Base-by-base conservation (phyloP, 106 monocot genomes). In the Platanthera guangdongensis region DNA sequence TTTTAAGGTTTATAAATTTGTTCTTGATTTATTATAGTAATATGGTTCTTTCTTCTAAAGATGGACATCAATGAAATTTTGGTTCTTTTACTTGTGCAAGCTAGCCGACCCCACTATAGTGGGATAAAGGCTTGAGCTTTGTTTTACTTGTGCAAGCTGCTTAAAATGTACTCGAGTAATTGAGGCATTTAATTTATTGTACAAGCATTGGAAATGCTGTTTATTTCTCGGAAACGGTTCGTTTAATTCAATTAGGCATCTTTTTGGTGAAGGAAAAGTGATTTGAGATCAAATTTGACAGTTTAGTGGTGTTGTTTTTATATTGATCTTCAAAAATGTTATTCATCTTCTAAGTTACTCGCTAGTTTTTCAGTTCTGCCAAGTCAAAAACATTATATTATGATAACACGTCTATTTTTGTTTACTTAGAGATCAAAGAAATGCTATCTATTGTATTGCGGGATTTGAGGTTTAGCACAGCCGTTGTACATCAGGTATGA, bases 401-500 rank as follows among this genome's bases (percentile, higher is more conserved):
- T 49, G 73, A 54, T 63, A 28, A 51, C 52, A 15, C 28, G 57
- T 81, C 78, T n/a, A 32, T 72, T 59, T 9, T 47, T 79, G 74
- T 15, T 72, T 65, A 8, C 1, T 48, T 87, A 99, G 97, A 99
- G 86, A 92, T 99, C 59, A 99, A 90, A 82, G 97, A 99, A 81
- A 86, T 92, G 84, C 77, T 99, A 12, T 88, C 97, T 64, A 85
- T 99, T 82, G 87, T 99, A 47, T 57, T 99, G 71, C 82, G 86
- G 51, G 97, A 94, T 86, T 78, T 99, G 72, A 77, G 75, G 73
- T 94, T 99, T 78, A 84, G 83, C 82, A 85, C 86, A 46, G 97
- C 92, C 71, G 96, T 91, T 9, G 84, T 97, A 65, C 96, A 97
- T 84, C 96, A 97, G 96, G 96, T 97, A 14, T 71, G 87, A 46